Evolutionary conservation across 2,329 filamentous ascomycete species (phyloP), one percentile per base, ranked within the genome.

Genomic region (Escovopsis weberi): DNA sequence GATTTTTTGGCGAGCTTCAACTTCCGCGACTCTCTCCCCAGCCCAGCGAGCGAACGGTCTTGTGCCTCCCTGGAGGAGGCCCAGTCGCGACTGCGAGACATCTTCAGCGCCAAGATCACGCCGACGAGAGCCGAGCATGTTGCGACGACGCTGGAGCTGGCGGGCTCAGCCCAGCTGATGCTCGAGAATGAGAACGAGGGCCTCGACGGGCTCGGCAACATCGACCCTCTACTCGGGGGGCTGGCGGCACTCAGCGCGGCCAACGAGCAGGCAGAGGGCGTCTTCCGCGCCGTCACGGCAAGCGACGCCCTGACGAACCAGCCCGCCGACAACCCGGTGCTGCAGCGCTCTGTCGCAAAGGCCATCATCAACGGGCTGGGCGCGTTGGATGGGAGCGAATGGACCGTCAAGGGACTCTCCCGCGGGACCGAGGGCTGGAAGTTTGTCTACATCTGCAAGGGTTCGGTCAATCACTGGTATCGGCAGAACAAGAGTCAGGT

Each of bases 371-470:
- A 51, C 10, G 56, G 59, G 3, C 49, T 77, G 12, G 58, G 65
- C 23, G 54, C 55, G 7, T 59, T 64, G 4, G 73, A 78, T 47
- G 59, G 59, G 12, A 72, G 71, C 48, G 55, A 54, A 1, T 78
- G 74, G 74, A 53, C 51, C 2, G 55, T 69, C 26, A 60, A 67
- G 18, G 59, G 68, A 15, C 60, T 70, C 18, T 64, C 65, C 23
- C 59, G 65, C 12, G 60, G 54, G 7, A 47, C 63, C 0, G 65
- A 71, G 37, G 71, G 72, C 5, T 76, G 73, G 72, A 62, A 60
- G 1, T 68, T 77, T 42, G 65, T 62, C 3, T 77, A 72, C 47
- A 55, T 65, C 15, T 78, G 74, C 60, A 69, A 65, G 44, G 62
- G 69, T 47, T 77, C 74, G 2, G 57, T 64, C 36, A 62, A 67